These are phyloP conservation scores for Barbarea vulgaris DNA, from an alignment of 345 rosid species.

Conservation along the genomic window DNA sequence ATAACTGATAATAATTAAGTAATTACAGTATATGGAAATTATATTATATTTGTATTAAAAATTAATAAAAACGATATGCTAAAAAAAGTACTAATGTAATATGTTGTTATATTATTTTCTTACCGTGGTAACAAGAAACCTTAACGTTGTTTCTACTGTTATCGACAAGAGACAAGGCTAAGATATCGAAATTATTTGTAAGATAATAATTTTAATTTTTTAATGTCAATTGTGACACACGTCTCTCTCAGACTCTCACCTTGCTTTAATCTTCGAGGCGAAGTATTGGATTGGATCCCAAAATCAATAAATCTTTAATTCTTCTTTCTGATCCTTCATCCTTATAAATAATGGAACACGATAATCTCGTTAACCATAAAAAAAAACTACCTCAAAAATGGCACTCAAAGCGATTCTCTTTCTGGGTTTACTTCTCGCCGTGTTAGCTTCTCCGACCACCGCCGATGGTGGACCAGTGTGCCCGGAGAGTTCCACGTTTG, in stretches of 20 bases:
- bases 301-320: neutral
- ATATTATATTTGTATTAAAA: no score
- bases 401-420: constrained; percentile 30
- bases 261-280: constrained; percentile 40
- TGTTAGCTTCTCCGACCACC: constrained; percentile 20
- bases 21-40: no score
- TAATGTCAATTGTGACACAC: constrained; percentile 12
- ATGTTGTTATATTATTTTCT: no score
- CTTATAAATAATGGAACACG: constrained; percentile 38
- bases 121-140: no score
- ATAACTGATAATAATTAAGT: no score
- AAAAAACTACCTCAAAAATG: neutral
- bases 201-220: neutral
- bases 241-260: constrained; percentile 30
- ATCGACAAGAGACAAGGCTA: constrained; percentile 26
- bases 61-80: no score
- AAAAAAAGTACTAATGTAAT: no score
- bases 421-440: constrained; percentile 32
- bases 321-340: neutral
- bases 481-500: constrained; percentile 30
- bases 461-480: constrained; percentile 26
- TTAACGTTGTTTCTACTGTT: no score
- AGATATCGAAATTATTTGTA: neutral
- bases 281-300: constrained; percentile 37
- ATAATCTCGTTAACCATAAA: neutral